Evolutionary conservation across 192 early-diverging fungal species (phyloP).

Genomic region (Podochytrium sp.): DNA sequence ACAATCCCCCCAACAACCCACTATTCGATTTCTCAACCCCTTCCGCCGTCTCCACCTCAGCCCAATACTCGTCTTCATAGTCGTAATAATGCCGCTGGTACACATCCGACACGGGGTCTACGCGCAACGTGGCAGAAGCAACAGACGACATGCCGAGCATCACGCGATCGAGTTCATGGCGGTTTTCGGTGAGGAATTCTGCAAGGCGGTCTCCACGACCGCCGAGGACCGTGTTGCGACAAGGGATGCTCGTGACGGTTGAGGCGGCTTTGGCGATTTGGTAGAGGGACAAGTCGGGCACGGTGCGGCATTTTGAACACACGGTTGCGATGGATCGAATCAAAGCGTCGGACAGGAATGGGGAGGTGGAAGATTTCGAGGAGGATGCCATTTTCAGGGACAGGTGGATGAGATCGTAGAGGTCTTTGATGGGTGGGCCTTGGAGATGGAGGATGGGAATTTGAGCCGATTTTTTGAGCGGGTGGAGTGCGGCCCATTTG

Average conservation of each 20-base stretch:
- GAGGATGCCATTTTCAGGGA: slow-evolving; percentile 16
- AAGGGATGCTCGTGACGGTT: background rate
- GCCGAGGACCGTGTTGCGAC: background rate
- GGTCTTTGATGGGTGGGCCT: background rate
- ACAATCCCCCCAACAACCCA: slow-evolving; percentile 17
- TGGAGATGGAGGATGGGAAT: slow-evolving; percentile 13
- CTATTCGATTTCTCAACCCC: background rate
- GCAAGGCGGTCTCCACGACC: slow-evolving; percentile 9
- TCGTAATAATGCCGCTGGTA: background rate
- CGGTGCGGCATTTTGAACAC: background rate
- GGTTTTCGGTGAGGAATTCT: slow-evolving; percentile 4
- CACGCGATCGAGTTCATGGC: slow-evolving; percentile 2
- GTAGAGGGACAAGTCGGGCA: background rate
- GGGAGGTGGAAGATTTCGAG: background rate
- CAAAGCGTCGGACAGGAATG: slow-evolving; percentile 1
- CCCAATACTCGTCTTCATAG: slow-evolving; percentile 16
- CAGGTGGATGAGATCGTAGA: slow-evolving; percentile 14
- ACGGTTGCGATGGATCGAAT: background rate
- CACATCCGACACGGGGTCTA: background rate
- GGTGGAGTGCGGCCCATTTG: background rate
- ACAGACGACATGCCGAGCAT: slow-evolving; percentile 1
- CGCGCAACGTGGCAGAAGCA: background rate
- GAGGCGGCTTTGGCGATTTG: slow-evolving; percentile 1
- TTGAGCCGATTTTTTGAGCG: background rate
- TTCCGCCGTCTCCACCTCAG: background rate